Base-by-base conservation (phyloP, 352 stramenopile species). In the Peronospora destructor region DNA sequence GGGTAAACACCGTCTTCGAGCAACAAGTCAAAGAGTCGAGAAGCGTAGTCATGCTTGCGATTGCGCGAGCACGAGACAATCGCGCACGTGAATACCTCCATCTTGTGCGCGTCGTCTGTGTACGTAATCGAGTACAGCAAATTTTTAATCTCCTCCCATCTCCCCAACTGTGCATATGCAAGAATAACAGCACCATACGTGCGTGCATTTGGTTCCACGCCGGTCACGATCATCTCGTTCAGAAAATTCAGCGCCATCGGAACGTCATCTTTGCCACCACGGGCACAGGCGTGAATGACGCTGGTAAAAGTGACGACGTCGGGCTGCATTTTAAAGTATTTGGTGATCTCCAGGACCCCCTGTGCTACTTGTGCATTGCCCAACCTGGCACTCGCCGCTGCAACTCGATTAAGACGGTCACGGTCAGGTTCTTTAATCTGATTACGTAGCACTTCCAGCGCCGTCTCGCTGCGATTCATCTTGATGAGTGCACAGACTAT, bases 61-160 rank as follows among this genome's bases (percentile, higher is more conserved):
- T 89, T 87, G 59, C 73, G 73, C 40, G 74, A 72, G 54, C 80
- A 89, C 47, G 74, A 80, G 58, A 85, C 80, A 60, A 91, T 91
- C 17, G 80, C 77, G 10, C 71, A 75, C 0, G 77, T 72, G 33
- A 86, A 89, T 28, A 88, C 72, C 11, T 84, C 70, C 48, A 47
- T 73, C 63, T 80, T 86, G 55, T 76, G 61, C 12, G 65, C 50
- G 23, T 78, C 54, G 19, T 81, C 66, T 28, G 63, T 67, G 62
- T 76, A 91, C 33, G 65, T 56, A 47, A 87, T 83, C 17, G 71
- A 64, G 26, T 66, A 61, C 49, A 87, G 48, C 14, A 91, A 58
- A 8, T 76, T 65, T 34, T 85, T 44, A 36, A 90, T 87, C 7
- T 87, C 71, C 4, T 84, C 66, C 80, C 75, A 87, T 2, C 68